These are phyloP conservation scores for Nephelium lappaceum DNA, from an alignment of 345 rosid genomes.

Conservation along the genomic window DNA sequence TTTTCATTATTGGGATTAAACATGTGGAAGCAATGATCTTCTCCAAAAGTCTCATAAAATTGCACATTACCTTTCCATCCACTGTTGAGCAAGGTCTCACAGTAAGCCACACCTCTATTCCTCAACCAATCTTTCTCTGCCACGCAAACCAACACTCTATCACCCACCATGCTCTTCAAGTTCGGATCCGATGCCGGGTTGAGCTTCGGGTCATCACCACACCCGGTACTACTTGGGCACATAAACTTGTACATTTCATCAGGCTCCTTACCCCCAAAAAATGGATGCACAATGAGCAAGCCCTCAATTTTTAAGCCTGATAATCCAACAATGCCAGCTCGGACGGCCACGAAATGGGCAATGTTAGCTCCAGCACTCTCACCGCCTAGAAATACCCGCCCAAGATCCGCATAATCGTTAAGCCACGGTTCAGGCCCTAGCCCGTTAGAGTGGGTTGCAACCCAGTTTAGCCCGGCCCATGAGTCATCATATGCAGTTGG, in stretches of 20 bases:
- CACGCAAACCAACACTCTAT: slow-evolving; percentile 42
- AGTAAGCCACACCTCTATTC: slow-evolving; percentile 29
- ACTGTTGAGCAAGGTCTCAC: slow-evolving; percentile 36
- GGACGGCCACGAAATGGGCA: slow-evolving; percentile 31
- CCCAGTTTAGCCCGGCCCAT: slow-evolving; percentile 42
- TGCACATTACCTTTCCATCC: slow-evolving; percentile 40
- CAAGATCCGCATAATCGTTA: slow-evolving; percentile 30
- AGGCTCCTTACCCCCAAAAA: slow-evolving; percentile 35
- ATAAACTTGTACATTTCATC: slow-evolving; percentile 34
- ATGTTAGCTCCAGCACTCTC: slow-evolving; percentile 52
- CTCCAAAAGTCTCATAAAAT: slow-evolving; percentile 23
- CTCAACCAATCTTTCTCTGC: slow-evolving; percentile 43
- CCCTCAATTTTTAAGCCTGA: slow-evolving; percentile 23
- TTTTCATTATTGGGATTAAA: neutral
- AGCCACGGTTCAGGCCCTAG: slow-evolving; percentile 38
- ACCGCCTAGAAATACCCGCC: slow-evolving; percentile 35
- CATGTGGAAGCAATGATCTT: slow-evolving; percentile 35
- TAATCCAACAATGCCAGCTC: slow-evolving; percentile 29
- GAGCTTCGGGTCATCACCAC: slow-evolving; percentile 37
- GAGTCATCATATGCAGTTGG: slow-evolving; percentile 45
- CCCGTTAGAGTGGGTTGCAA: slow-evolving; percentile 27
- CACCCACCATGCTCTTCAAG: slow-evolving; percentile 32
- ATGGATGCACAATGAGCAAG: slow-evolving; percentile 38
- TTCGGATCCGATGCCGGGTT: slow-evolving; percentile 38
- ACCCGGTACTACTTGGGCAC: slow-evolving; percentile 39